A percentile compares a stretch with the other conserved stretches of the same genome.
These are phyloP conservation scores for Castanea sativa DNA, from an alignment of 306 rosid genomes.

Conservation along the genomic window DNA sequence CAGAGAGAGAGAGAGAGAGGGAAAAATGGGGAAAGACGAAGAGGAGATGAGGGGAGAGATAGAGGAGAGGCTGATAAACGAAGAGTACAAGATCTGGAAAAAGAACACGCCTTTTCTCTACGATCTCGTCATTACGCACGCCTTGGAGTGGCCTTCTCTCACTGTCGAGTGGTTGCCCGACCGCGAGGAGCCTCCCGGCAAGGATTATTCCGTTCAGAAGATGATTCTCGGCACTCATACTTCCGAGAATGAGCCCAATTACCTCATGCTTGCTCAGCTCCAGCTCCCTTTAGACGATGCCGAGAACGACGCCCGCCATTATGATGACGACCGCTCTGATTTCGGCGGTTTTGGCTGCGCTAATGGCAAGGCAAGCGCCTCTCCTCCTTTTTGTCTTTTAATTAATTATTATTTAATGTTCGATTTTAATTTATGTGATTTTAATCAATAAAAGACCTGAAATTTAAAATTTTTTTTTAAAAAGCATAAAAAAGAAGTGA, in stretches of 20 bases:
- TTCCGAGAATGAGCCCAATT: conserved; percentile 95
- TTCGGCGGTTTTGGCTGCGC: conserved; percentile 87
- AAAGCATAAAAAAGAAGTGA: too few relatives aligned
- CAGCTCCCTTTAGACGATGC: conserved; percentile 93
- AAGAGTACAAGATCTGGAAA: conserved; percentile 99
- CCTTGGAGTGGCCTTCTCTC: conserved; percentile 98
- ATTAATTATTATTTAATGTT: too few relatives aligned
- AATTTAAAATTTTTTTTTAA: too few relatives aligned
- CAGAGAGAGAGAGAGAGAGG: not conserved
- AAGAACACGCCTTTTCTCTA: conserved; percentile 93
- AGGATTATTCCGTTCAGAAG: conserved; percentile 93
- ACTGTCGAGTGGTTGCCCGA: conserved; percentile 98
- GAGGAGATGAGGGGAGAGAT: conserved; percentile 97
- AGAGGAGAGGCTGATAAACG: conserved; percentile 88
- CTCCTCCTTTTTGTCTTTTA: too few relatives aligned
- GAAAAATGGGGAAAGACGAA: conserved; percentile 85
- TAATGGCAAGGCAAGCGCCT: conserved; percentile 63
- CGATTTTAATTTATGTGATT: too few relatives aligned
- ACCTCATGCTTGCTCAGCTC: conserved; percentile 94
- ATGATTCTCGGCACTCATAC: conserved; percentile 93
- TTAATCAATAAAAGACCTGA: too few relatives aligned
- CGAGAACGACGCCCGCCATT: conserved; percentile 94
- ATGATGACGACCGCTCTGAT: conserved; percentile 80
- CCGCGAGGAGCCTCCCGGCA: conserved; percentile 86
- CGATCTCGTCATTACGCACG: conserved; percentile 93